phyloP scores from a whole-genome alignment of 192 early-diverging fungal genomes.

The Linderina pennispora region DNA sequence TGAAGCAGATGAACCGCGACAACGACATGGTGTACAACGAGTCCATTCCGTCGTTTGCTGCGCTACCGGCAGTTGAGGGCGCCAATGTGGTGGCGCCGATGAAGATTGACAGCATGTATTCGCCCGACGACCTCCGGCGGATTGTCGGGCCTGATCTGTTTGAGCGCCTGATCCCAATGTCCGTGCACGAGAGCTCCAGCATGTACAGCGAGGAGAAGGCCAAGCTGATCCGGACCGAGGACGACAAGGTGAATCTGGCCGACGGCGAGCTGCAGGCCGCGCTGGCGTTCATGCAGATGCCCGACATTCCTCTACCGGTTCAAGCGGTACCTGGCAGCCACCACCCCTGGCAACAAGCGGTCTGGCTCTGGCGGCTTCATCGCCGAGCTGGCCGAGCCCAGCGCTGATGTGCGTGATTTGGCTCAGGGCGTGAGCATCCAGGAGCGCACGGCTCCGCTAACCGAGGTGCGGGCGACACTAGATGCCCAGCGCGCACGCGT shows the following conservation, averaged over 20 bases:
- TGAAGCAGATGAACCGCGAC: constrained; percentile 65
- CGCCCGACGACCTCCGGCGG: constrained; percentile 65
- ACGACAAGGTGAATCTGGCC: constrained; percentile 70
- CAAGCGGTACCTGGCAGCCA: constrained; percentile 48
- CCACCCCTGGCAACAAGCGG: constrained; percentile 12
- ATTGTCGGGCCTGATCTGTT: constrained; percentile 93
- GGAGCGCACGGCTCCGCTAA: constrained; percentile 48
- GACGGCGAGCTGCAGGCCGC: constrained; percentile 79
- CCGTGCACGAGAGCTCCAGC: constrained; percentile 89
- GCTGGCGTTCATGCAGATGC: constrained; percentile 84
- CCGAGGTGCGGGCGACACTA: constrained; percentile 55
- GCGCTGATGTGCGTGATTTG: constrained; percentile 55
- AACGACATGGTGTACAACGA: constrained; percentile 98
- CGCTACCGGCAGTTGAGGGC: constrained; percentile 70
- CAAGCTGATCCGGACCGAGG: constrained; percentile 77
- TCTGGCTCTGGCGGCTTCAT: constrained; percentile 17
- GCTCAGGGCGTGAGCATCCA: constrained; percentile 55
- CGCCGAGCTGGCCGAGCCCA: constrained; percentile 53
- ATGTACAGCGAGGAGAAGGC: constrained; percentile 97
- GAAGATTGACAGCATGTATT: constrained; percentile 70
- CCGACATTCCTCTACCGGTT: constrained; percentile 70
- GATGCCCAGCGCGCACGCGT: constrained; percentile 62
- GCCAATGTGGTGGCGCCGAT: constrained; percentile 51
- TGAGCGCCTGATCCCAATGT: constrained; percentile 76
- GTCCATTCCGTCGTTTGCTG: constrained; percentile 68